phyloP scores from a whole-genome alignment of 768 basidiomycete genomes.

The Kwoniella bestiolae region DNA sequence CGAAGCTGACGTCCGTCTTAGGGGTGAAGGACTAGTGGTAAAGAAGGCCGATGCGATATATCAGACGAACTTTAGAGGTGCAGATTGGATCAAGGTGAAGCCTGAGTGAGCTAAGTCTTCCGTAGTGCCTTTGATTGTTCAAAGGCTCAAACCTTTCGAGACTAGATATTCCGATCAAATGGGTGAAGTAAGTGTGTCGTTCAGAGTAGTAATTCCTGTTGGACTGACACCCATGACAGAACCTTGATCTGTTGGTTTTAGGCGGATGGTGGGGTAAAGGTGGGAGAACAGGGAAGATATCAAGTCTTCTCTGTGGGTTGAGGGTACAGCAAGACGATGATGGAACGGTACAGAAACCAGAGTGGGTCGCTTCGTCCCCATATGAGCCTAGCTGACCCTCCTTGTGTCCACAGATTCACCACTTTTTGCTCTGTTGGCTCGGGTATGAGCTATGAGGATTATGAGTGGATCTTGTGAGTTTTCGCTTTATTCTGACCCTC shows the following conservation, averaged over 20 bases:
- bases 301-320: constrained; percentile 86
- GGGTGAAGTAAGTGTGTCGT: constrained; percentile 40
- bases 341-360: constrained; percentile 65
- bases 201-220: background rate
- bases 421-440: constrained; percentile 88
- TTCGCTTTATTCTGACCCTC: background rate
- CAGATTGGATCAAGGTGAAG: constrained; percentile 88
- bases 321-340: constrained; percentile 70
- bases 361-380: constrained; percentile 59
- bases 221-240: constrained; percentile 68
- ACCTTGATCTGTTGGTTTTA: constrained; percentile 86
- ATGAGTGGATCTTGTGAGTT: constrained; percentile 70
- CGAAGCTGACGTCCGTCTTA: constrained; percentile 36
- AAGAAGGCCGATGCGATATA: constrained; percentile 84
- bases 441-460: constrained; percentile 83
- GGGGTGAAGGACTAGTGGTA: constrained; percentile 91
- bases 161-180: constrained; percentile 58
- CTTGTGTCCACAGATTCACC: constrained; percentile 84
- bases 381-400: too few relatives aligned
- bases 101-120: constrained; percentile 46
- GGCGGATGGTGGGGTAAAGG: constrained; percentile 88
- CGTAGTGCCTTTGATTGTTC: background rate
- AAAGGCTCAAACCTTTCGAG: background rate
- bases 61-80: constrained; percentile 80
- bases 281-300: constrained; percentile 82